Evolutionary conservation across 768 basidiomycete species (phyloP).

Genomic region (Boletus rufocinnamomeus): DNA sequence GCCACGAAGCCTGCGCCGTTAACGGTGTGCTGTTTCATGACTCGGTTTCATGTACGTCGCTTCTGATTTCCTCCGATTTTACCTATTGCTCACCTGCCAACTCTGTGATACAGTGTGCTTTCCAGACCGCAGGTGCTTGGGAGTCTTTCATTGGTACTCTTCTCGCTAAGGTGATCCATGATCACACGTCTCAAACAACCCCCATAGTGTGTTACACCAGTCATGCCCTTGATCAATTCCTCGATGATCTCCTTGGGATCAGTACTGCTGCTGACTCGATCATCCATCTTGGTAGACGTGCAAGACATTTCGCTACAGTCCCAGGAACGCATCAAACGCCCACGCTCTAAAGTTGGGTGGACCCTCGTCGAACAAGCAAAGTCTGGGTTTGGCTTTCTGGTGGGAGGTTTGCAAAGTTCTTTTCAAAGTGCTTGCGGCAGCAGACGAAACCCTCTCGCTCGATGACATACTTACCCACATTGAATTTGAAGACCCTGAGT

Average conservation of each 20-base stretch:
- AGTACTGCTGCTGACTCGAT: constrained; percentile 53
- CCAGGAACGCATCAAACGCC: constrained; percentile 32
- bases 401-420: constrained; percentile 27
- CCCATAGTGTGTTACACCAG: constrained; percentile 76
- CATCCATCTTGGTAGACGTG: constrained; percentile 61
- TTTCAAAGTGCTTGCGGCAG: constrained; percentile 35
- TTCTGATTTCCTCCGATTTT: too few species aligned
- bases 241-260: constrained; percentile 60
- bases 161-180: constrained; percentile 59
- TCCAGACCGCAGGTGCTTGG: constrained; percentile 75
- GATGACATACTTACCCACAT: constrained; percentile 45
- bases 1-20: too few species aligned
- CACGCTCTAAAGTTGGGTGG: constrained; percentile 40
- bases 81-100: too few species aligned
- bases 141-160: constrained; percentile 75
- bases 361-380: constrained; percentile 43
- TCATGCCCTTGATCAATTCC: constrained; percentile 71
- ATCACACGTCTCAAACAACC: constrained; percentile 48
- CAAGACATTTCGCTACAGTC: constrained; percentile 50
- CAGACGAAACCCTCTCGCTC: constrained; percentile 12
- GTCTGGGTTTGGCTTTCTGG: constrained; percentile 13
- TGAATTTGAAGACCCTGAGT: constrained; percentile 53
- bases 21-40: too few species aligned
- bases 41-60: too few species aligned
- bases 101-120: too few species aligned